Percentiles rank a stretch among this genome's conserved stretches.
Evolutionary conservation across 2,329 filamentous ascomycete genomes (phyloP).

Genomic region (Tolypocladium endophyticum): DNA sequence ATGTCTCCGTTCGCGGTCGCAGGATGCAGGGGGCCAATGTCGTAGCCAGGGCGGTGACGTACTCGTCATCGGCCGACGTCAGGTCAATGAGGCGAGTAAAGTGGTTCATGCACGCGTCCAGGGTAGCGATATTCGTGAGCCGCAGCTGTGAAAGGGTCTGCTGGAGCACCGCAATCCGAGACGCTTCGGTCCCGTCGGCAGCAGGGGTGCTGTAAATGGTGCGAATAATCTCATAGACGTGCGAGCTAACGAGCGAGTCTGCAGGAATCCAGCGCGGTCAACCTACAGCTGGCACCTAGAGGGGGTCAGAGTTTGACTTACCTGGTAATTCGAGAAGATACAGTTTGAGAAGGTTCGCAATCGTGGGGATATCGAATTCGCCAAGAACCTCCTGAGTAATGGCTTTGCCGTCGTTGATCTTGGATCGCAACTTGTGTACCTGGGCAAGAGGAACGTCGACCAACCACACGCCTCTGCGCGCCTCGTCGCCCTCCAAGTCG

Average conservation of each 20-base stretch:
- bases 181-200: constrained; percentile 63
- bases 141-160: constrained; percentile 91
- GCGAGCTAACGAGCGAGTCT: constrained; percentile 97
- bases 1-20: constrained; percentile 76
- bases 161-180: constrained; percentile 82
- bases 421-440: constrained; percentile 72
- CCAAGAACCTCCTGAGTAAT: constrained; percentile 67
- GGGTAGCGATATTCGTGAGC: constrained; percentile 95
- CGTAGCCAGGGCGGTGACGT: constrained; percentile 63
- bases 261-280: constrained; percentile 12
- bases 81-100: constrained; percentile 94
- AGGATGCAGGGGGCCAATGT: constrained; percentile 76
- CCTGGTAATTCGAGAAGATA: constrained; percentile 92
- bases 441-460: constrained; percentile 79
- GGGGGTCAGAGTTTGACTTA: constrained; percentile 30
- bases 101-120: constrained; percentile 96
- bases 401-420: constrained; percentile 78
- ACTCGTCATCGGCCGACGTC: constrained; percentile 87
- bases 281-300: background rate
- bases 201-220: constrained; percentile 85
- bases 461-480: constrained; percentile 85
- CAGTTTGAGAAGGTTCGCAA: constrained; percentile 85
- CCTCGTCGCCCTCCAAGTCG: constrained; percentile 92
- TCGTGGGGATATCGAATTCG: constrained; percentile 86
- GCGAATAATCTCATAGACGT: constrained; percentile 97